phyloP scores from a whole-genome alignment of 2,329 filamentous ascomycete species.

The Calycina marina region DNA sequence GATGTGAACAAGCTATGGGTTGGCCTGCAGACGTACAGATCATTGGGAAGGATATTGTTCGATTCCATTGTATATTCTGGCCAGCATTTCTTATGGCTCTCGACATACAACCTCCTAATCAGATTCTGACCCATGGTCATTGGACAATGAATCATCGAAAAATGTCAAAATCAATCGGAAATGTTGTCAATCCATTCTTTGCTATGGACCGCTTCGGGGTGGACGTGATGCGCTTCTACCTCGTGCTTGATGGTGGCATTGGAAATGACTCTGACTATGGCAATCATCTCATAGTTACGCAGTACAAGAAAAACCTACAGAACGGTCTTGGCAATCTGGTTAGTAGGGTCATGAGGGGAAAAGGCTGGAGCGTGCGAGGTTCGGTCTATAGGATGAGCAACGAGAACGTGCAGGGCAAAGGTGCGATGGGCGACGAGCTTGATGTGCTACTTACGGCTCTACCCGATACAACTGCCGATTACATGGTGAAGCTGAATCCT shows the following conservation, averaged over 20 bases:
- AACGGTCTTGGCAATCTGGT: slow-evolving; percentile 68
- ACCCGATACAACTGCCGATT: too few relatives aligned
- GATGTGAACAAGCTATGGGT: slow-evolving; percentile 43
- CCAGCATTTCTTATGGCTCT: slow-evolving; percentile 88
- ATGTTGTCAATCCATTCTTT: slow-evolving; percentile 88
- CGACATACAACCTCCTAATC: slow-evolving; percentile 61
- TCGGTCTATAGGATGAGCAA: slow-evolving; percentile 26
- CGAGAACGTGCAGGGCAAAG: too few relatives aligned
- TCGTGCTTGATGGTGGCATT: slow-evolving; percentile 68
- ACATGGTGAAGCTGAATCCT: slow-evolving; percentile 47
- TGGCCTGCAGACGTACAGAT: slow-evolving; percentile 92
- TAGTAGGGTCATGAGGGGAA: slow-evolving; percentile 52
- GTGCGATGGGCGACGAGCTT: too few relatives aligned
- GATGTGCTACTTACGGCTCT: too few relatives aligned
- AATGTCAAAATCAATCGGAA: slow-evolving; percentile 93
- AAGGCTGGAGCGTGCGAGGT: slow-evolving; percentile 52
- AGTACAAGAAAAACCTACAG: slow-evolving; percentile 70
- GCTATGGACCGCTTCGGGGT: slow-evolving; percentile 79
- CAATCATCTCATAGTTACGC: slow-evolving; percentile 58
- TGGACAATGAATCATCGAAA: slow-evolving; percentile 88
- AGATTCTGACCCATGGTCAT: slow-evolving; percentile 78
- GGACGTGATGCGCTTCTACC: slow-evolving; percentile 80
- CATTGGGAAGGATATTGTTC: slow-evolving; percentile 90
- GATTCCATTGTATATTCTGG: slow-evolving; percentile 98
- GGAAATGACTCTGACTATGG: slow-evolving; percentile 70